These are phyloP conservation scores for Suillus occidentalis DNA, from an alignment of 768 basidiomycete species.

Conservation along the genomic window DNA sequence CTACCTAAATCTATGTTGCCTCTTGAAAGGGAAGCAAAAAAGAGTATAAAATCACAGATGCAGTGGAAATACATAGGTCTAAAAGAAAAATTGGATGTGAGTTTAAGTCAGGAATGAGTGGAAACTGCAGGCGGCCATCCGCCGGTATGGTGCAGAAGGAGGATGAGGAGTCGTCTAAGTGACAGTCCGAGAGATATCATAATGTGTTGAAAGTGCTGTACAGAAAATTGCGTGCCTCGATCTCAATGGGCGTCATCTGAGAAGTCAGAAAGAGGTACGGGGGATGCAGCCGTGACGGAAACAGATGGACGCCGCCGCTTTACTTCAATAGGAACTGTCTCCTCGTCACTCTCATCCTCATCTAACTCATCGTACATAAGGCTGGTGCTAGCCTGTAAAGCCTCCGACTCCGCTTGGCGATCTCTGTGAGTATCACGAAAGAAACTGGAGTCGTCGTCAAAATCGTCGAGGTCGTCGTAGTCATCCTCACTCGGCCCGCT, in stretches of 20 bases:
- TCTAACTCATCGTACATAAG: constrained; percentile 33
- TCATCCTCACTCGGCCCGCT: constrained; percentile 30
- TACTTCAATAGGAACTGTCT: constrained; percentile 33
- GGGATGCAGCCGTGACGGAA: constrained; percentile 25
- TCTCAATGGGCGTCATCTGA: constrained; percentile 12
- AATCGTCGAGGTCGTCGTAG: constrained; percentile 32
- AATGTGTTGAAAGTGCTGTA: constrained; percentile 4
- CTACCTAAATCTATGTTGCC: constrained; percentile 8
- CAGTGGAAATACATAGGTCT: constrained; percentile 10
- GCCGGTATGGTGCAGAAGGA: constrained; percentile 5
- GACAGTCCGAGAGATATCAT: constrained; percentile 9
- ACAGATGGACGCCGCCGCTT: constrained; percentile 36
- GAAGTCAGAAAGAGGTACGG: constrained; percentile 22
- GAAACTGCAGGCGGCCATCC: constrained; percentile 1
- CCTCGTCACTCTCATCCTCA: constrained; percentile 39
- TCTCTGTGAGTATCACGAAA: constrained; percentile 31
- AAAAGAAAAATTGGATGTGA: constrained; percentile 4
- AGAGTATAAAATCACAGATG: constrained; percentile 7
- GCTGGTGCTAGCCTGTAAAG: constrained; percentile 32
- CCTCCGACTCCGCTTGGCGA: constrained; percentile 21
- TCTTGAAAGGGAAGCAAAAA: neutral
- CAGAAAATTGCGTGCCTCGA: neutral
- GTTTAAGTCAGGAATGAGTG: constrained; percentile 9
- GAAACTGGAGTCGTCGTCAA: constrained; percentile 32
- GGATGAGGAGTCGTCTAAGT: constrained; percentile 5